Conservation (phyloP, 306 rosid genomes). For the Ammopiptanthus mongolicus region DNA sequence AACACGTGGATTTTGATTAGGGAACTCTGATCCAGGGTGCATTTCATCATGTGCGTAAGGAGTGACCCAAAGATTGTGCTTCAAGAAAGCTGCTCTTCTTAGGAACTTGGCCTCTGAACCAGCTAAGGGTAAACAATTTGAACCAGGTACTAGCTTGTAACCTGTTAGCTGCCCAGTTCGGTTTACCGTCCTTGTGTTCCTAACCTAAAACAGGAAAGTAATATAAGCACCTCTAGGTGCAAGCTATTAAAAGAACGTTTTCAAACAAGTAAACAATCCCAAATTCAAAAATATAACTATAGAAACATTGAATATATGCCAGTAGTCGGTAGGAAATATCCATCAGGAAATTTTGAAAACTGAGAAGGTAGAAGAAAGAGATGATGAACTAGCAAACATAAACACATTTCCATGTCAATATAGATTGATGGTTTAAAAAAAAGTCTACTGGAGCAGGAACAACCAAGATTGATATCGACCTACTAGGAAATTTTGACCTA, state of each 20-base stretch:
- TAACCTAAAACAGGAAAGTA: slow-evolving; percentile 36
- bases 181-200: slow-evolving; percentile 71
- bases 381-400: not conserved
- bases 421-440: no score
- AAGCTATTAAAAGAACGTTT: not conserved
- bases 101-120: slow-evolving; percentile 70
- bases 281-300: not conserved
- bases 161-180: slow-evolving; percentile 73
- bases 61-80: slow-evolving; percentile 86
- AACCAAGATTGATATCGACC: not conserved
- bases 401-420: not conserved
- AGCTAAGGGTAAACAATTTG: slow-evolving; percentile 70
- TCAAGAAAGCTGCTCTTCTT: slow-evolving; percentile 68
- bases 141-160: slow-evolving; percentile 64
- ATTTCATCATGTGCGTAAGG: slow-evolving; percentile 54
- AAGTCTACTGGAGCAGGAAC: not conserved
- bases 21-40: slow-evolving; percentile 81
- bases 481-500: not conserved
- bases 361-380: not conserved
- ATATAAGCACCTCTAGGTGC: not conserved
- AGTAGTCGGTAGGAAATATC: not conserved
- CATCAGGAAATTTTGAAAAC: not conserved
- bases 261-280: slow-evolving; percentile 7
- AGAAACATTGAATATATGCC: not conserved
- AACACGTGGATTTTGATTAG: slow-evolving; percentile 75